phyloP scores from a whole-genome alignment of 2,329 filamentous ascomycete genomes.

The Colletotrichum sp. region DNA sequence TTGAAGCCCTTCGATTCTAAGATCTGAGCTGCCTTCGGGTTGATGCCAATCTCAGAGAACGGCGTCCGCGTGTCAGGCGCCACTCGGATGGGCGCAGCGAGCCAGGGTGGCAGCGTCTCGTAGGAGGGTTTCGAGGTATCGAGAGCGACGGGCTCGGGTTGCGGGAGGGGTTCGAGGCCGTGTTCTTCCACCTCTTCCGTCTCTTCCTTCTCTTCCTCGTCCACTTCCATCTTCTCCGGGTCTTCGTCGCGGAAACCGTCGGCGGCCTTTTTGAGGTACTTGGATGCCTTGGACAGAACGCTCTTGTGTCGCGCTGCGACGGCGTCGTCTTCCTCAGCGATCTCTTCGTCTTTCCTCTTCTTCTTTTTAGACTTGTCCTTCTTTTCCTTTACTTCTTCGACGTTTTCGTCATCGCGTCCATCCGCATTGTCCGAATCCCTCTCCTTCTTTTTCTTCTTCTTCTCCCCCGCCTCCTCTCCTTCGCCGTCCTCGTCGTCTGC shows the following conservation, averaged over 20 bases:
- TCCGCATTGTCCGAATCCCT: neutral
- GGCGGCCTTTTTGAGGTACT: slow-evolving; percentile 55
- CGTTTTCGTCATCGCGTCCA: neutral
- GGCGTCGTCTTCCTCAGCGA: slow-evolving; percentile 29
- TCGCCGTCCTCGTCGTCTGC: neutral
- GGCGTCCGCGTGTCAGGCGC: slow-evolving; percentile 61
- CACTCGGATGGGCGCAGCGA: slow-evolving; percentile 76
- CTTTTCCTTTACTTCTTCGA: slow-evolving; percentile 11
- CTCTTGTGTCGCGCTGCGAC: slow-evolving; percentile 49
- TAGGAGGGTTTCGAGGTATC: slow-evolving; percentile 68
- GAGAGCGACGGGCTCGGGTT: slow-evolving; percentile 69
- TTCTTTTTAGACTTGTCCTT: slow-evolving; percentile 29
- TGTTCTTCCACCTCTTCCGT: slow-evolving; percentile 56
- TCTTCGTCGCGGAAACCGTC: slow-evolving; percentile 39
- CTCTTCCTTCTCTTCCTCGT: slow-evolving; percentile 25
- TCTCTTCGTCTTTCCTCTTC: neutral
- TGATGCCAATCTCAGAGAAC: slow-evolving; percentile 70
- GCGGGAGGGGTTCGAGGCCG: slow-evolving; percentile 81
- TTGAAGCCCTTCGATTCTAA: slow-evolving; percentile 73
- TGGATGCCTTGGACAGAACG: slow-evolving; percentile 60
- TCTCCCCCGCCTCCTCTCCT: slow-evolving; percentile 12
- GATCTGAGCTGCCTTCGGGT: slow-evolving; percentile 61
- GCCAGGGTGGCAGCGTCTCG: slow-evolving; percentile 81
- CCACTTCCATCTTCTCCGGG: slow-evolving; percentile 33
- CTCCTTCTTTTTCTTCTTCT: slow-evolving; percentile 25